Percentiles rank a stretch among this genome's conserved stretches.
phyloP scores from a whole-genome alignment of 768 basidiomycete species.

The Gymnopilus dilepis region DNA sequence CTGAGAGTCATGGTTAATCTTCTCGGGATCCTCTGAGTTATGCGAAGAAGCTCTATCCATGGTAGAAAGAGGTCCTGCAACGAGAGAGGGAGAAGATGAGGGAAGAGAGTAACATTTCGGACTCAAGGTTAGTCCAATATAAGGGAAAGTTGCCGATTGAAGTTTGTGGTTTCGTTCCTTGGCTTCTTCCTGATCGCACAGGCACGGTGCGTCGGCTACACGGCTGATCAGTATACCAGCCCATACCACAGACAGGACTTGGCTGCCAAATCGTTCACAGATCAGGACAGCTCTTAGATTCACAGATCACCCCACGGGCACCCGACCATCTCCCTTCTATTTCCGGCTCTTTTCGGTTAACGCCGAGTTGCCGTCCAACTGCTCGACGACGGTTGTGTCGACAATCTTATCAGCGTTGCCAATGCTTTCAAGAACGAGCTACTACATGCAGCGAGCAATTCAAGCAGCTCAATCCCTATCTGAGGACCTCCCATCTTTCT shows the following conservation, averaged over 20 bases:
- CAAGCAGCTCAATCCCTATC: too few species aligned
- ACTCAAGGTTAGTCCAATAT: constrained; percentile 6
- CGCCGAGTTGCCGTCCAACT: background rate
- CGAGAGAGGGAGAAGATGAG: constrained; percentile 5
- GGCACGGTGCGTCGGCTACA: constrained; percentile 13
- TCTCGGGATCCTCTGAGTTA: constrained; percentile 35
- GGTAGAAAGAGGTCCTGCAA: background rate
- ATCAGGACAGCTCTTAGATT: background rate
- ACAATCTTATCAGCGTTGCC: background rate
- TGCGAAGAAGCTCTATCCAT: constrained; percentile 23
- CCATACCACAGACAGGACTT: background rate
- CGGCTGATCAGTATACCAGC: background rate
- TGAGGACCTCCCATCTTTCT: too few species aligned
- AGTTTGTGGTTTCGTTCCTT: constrained; percentile 1
- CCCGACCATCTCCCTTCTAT: background rate
- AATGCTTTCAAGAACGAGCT: background rate
- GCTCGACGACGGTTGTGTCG: background rate
- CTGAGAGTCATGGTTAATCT: constrained; percentile 27
- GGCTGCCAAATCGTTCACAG: background rate
- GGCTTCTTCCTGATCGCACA: constrained; percentile 16
- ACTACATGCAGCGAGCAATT: too few species aligned
- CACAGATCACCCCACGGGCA: constrained; percentile 1
- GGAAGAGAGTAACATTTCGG: constrained; percentile 9
- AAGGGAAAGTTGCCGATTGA: constrained; percentile 17
- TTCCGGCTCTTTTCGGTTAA: background rate